phyloP scores from a whole-genome alignment of 129 eudicot species.

The Lonicera japonica region DNA sequence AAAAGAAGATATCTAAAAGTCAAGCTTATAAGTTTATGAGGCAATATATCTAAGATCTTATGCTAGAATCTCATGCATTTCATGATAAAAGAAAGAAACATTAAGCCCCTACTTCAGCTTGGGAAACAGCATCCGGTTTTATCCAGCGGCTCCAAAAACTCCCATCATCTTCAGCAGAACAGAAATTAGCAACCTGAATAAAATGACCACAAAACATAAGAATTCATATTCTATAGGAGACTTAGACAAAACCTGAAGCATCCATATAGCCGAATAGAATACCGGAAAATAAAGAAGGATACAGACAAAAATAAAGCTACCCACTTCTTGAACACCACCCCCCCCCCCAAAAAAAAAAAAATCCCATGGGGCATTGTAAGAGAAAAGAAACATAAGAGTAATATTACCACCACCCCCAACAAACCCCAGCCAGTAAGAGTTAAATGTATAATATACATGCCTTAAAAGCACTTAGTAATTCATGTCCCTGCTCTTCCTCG shows the following conservation, averaged over 20 bases:
- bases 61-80: not conserved
- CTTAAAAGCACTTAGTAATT: conserved; percentile 87
- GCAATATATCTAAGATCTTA: not conserved
- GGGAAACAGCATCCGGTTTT: conserved; percentile 81
- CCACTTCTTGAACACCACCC: not conserved
- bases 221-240: not conserved
- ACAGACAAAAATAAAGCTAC: too few species aligned
- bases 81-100: not conserved
- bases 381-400: not conserved
- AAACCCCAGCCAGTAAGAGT: not conserved
- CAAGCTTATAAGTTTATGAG: conserved; percentile 1
- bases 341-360: not conserved
- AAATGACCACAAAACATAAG: conserved; percentile 5
- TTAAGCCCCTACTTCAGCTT: conserved; percentile 60
- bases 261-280: too few species aligned
- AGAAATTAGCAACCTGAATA: conserved; percentile 87
- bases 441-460: conserved; percentile 29
- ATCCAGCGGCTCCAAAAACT: conserved; percentile 99
- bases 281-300: too few species aligned
- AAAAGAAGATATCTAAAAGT: not conserved
- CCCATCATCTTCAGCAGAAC: conserved; percentile 93
- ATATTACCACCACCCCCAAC: conserved; percentile 1
- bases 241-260: not conserved
- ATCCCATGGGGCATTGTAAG: not conserved
- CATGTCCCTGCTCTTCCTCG: conserved; percentile 60